phyloP scores from a whole-genome alignment of 257 asterid species.

The Oldenlandia corymbosa region DNA sequence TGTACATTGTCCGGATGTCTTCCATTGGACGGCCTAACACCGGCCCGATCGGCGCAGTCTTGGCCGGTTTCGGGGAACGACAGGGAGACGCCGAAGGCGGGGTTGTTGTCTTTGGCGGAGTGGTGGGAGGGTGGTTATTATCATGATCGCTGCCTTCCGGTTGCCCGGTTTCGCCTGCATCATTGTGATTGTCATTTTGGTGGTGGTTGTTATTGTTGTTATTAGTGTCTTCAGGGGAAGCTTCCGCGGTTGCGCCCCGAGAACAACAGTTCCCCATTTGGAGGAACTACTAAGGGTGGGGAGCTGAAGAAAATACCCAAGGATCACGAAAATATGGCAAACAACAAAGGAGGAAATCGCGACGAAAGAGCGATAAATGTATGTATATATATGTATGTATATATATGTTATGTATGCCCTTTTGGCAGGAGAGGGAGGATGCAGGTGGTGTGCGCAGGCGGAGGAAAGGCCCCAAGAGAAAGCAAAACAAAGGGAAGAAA shows the following conservation, averaged over 20 bases:
- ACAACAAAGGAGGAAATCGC: conserved; percentile 6
- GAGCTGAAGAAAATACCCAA: conserved; percentile 11
- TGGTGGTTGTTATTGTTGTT: no score
- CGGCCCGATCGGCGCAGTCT: conserved; percentile 46
- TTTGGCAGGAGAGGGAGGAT: not conserved
- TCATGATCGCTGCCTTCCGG: conserved; percentile 1
- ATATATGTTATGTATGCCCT: not conserved
- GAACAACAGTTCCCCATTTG: conserved; percentile 69
- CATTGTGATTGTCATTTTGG: no score
- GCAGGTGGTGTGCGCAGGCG: conserved; percentile 2
- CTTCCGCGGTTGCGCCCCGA: conserved; percentile 31
- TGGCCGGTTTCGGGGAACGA: conserved; percentile 30
- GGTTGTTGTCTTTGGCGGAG: conserved; percentile 20
- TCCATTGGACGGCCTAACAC: conserved; percentile 88
- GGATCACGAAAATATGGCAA: conserved; percentile 4
- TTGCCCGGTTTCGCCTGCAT: conserved; percentile 7
- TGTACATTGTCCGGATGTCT: conserved; percentile 47
- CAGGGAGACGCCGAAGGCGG: conserved; percentile 30
- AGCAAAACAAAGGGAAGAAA: conserved; percentile 12
- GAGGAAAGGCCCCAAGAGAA: conserved; percentile 20
- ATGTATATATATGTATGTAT: not conserved
- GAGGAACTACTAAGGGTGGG: no score
- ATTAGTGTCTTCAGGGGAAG: conserved; percentile 8
- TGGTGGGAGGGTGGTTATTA: not conserved
- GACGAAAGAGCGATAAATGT: conserved; percentile 1